Percentiles rank a stretch among this genome's conserved stretches.
Conservation (phyloP, 495 filamentous ascomycete species). For the Darksidea phi region DNA sequence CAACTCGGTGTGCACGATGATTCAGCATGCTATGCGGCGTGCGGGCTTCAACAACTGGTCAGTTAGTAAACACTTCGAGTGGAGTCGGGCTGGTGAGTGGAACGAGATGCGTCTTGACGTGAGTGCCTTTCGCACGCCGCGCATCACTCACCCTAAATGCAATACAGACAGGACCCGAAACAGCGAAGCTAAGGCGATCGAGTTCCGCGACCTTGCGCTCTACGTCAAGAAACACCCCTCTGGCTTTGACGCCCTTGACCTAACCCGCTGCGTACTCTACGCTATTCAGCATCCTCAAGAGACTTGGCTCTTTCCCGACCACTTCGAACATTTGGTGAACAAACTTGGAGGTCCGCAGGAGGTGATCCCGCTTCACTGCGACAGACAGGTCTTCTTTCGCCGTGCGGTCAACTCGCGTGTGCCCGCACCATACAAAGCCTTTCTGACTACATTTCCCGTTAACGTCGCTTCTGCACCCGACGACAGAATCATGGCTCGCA, state of each 20-base stretch:
- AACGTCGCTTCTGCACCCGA: too few relatives aligned
- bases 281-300: conserved; percentile 5
- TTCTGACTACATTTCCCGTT: neutral
- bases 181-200: neutral
- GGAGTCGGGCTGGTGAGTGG: neutral
- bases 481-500: neutral
- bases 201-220: conserved; percentile 6
- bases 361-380: neutral
- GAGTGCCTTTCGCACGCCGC: neutral
- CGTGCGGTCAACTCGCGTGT: neutral
- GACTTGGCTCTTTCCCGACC: conserved; percentile 1
- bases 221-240: conserved; percentile 7
- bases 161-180: too few relatives aligned
- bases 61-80: neutral
- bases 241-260: conserved; percentile 17
- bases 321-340: conserved; percentile 5
- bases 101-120: neutral
- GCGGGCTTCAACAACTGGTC: conserved; percentile 9
- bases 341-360: conserved; percentile 2
- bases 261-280: conserved; percentile 17
- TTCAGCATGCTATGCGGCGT: neutral
- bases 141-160: neutral
- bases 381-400: neutral
- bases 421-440: neutral
- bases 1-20: neutral